Evolutionary conservation across 2,329 filamentous ascomycete genomes (phyloP), one percentile per base, ranked within the genome.

Genomic region (Neocatenulostroma microsporum): DNA sequence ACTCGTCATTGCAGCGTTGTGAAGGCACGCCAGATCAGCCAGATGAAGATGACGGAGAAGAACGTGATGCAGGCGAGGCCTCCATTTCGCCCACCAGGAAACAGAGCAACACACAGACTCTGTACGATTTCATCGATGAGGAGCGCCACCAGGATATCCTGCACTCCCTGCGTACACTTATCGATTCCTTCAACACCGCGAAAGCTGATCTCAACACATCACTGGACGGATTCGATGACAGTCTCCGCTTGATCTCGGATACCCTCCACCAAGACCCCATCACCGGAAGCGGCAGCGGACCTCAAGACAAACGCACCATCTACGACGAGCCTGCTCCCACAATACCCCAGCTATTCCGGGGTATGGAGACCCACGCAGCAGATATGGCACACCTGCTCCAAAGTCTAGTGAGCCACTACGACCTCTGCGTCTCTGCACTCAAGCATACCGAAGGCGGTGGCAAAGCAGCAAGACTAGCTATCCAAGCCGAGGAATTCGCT

Each of bases 401-500:
- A 39, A 86, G 82, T 1, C 68, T 96, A 3, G 87, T 86, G 6
- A 76, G 74, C 18, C 89, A 96, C 62, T 95, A 94, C 57, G 89
- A 96, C 59, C 76, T 94, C 46, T 95, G 89, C 59, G 84, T 94
- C 11, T 89, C 82, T 1, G 89, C 89, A 1, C 82, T 95, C 28
- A 84, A 87, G 41, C 86, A 89, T 34, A 95, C 88, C 3, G 87
- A 94, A 63, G 67, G 68, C 39, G 67, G 69, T 8, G 63, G 65
- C 9, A 65, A 66, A 41, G 68, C 68, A 11, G 67, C 66, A 2
- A 62, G 57, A n/a, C 41, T 44, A 40, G 58, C 58, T 6, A 40
- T 55, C 3, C 58, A 62, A 34, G 58, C 61, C 1, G 58, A 56
- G 19, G 61, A 65, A 15, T 40, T 49, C 18, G 42, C 39, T 18